Base-by-base conservation (phyloP, 371 early-diverging fungal genomes). In the Mucor velutinosus region DNA sequence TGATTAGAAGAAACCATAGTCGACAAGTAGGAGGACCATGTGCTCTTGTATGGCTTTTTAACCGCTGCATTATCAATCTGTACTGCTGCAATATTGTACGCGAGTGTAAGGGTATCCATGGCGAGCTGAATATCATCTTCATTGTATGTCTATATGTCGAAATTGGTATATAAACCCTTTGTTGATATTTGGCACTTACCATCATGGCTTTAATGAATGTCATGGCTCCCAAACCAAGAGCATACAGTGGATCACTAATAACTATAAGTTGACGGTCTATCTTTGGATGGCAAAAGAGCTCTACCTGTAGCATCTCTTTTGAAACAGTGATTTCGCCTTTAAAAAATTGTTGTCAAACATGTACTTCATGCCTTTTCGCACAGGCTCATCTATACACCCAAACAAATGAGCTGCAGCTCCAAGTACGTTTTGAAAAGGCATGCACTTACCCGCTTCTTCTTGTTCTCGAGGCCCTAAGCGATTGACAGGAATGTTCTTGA, bases 381-480 rank as follows among this genome's bases (percentile, higher is more conserved):
- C 71, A n/a, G 66, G 72, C 27, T 79, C 73, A 60, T 85, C 85
- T 82, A 74, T 2, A n/a, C 15, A 37, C 6, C 25, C 15, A 21
- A n/a, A 23, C 3, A 3, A n/a, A 4, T 27, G 14, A 47, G 6
- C 14, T 14, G 12, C 12, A 19, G 2, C 11, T 27, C 4, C 5
- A 14, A 27, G 15, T 1, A 17, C 11, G n/a, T 10, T 17, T 0
- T 41, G 8, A 15, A 1, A 53, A 0, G 14, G 4, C 2, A 14
- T 2, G n/a, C 2, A 41, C 23, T 32, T 76, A 84, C 86, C 88
- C 45, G 77, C 78, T 60, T 74, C 71, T 63, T 82, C 86, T 66
- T 87, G 88, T 58, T 87, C 85, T n/a, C 76, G 72, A 21, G 86
- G 81, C 15, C 75, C 66, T 3, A 87, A 65, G 39, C 72, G 60